Evolutionary conservation across 1,284 basidiomycete species (phyloP).

Genomic region (Ganoderma boninense): DNA sequence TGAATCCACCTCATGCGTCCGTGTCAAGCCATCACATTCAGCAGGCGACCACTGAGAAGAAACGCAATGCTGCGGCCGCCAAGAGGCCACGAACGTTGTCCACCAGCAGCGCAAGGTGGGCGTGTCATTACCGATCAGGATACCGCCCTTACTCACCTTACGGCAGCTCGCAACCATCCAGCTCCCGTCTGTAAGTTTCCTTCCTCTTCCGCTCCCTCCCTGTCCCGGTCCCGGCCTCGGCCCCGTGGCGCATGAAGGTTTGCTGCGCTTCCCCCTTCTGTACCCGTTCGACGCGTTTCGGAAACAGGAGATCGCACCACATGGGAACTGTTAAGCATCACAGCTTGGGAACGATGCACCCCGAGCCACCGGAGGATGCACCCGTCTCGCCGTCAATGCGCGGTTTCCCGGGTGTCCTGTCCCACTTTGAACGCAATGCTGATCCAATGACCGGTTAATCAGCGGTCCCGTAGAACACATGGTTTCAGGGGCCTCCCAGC

Average conservation of each 20-base stretch:
- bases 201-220: slow-evolving; percentile 7
- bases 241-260: not conserved
- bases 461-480: slow-evolving; percentile 34
- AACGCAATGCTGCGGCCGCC: slow-evolving; percentile 60
- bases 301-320: not conserved
- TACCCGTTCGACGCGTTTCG: slow-evolving; percentile 1
- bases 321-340: not conserved
- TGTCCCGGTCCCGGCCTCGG: not conserved
- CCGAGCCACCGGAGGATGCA: not conserved
- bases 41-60: slow-evolving; percentile 84
- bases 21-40: slow-evolving; percentile 74
- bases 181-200: slow-evolving; percentile 35
- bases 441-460: slow-evolving; percentile 30
- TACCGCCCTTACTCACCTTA: slow-evolving; percentile 20
- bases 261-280: slow-evolving; percentile 7
- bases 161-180: slow-evolving; percentile 31
- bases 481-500: slow-evolving; percentile 27
- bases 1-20: slow-evolving; percentile 26
- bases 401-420: not conserved
- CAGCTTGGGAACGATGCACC: slow-evolving; percentile 5
- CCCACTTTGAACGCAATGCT: slow-evolving; percentile 21
- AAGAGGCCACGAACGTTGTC: slow-evolving; percentile 70
- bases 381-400: slow-evolving; percentile 2
- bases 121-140: slow-evolving; percentile 22
- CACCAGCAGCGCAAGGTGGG: slow-evolving; percentile 55